Evolutionary conservation across 345 rosid species (phyloP).

Genomic region (Eutrema heterophyllum): DNA sequence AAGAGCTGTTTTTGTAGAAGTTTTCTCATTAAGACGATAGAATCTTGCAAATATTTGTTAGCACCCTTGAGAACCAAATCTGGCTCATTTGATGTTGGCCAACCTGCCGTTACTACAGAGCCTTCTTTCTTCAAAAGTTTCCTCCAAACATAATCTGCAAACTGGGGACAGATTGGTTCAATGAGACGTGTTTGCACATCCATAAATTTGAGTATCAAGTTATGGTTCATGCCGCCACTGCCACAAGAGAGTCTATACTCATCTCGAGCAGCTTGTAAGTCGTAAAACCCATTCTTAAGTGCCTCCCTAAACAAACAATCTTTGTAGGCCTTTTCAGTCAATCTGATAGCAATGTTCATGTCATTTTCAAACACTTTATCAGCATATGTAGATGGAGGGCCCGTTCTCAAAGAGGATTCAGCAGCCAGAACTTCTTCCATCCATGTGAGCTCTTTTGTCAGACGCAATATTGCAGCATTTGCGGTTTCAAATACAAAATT

Average conservation of each 20-base stretch:
- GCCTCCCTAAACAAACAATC: conserved; percentile 90
- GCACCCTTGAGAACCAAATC: conserved; percentile 78
- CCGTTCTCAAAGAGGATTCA: conserved; percentile 64
- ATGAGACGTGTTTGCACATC: conserved; percentile 90
- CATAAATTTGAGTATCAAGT: conserved; percentile 65
- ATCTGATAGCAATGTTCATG: conserved; percentile 69
- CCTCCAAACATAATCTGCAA: conserved; percentile 88
- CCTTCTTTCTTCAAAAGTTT: conserved; percentile 76
- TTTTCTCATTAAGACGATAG: conserved; percentile 73
- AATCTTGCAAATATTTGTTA: conserved; percentile 87
- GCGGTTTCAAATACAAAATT: conserved; percentile 90
- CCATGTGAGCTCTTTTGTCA: conserved; percentile 87
- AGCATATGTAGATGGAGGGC: conserved; percentile 69
- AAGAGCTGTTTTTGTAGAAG: conserved; percentile 63
- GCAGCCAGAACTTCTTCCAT: conserved; percentile 78
- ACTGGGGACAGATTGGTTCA: conserved; percentile 92
- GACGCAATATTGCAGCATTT: conserved; percentile 80
- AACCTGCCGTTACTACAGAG: conserved; percentile 71
- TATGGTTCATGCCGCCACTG: conserved; percentile 62
- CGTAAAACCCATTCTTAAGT: conserved; percentile 81
- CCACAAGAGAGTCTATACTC: conserved; percentile 91
- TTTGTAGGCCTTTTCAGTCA: conserved; percentile 62
- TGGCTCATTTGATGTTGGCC: conserved; percentile 74
- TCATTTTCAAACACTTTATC: conserved; percentile 86
- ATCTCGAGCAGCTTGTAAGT: conserved; percentile 91